Evolutionary conservation across 495 filamentous ascomycete species (phyloP).

Genomic region (Penicillium diatomitis): DNA sequence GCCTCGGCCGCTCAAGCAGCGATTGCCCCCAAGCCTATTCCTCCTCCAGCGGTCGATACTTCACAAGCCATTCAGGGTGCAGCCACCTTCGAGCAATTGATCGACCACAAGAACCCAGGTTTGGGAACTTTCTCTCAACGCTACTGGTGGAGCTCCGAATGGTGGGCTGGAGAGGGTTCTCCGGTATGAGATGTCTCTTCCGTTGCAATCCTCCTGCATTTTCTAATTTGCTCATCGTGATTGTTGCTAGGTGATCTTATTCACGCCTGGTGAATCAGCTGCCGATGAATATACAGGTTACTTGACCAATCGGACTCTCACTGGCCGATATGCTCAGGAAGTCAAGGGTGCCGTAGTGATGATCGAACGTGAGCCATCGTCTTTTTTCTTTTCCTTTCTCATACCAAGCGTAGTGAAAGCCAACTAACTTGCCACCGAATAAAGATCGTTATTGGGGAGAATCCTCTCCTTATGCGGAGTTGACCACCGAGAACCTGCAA

Average conservation of each 20-base stretch:
- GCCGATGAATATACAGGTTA: conserved; percentile 40
- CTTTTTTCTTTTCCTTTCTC: background rate
- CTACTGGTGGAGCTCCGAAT: conserved; percentile 42
- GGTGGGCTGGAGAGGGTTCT: conserved; percentile 45
- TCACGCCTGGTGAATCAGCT: conserved; percentile 49
- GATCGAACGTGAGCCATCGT: conserved; percentile 40
- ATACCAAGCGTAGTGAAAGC: background rate
- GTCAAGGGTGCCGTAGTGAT: conserved; percentile 48
- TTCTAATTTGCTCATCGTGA: background rate
- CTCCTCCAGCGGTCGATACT: conserved; percentile 3
- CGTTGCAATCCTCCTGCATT: background rate
- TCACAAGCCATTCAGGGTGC: conserved; percentile 6
- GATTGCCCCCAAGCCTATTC: conserved; percentile 4
- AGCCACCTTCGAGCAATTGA: conserved; percentile 40
- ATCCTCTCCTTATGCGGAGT: conserved; percentile 47
- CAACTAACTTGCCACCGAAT: background rate
- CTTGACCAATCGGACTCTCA: conserved; percentile 39
- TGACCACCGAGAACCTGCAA: conserved; percentile 49
- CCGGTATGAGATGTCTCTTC: conserved; percentile 26
- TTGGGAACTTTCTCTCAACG: conserved; percentile 47
- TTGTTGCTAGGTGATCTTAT: conserved; percentile 36
- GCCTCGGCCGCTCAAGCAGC: conserved; percentile 3
- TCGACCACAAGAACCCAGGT: conserved; percentile 43
- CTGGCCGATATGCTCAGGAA: conserved; percentile 43
- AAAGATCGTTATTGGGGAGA: conserved; percentile 52